These are phyloP conservation scores for Yamadazyma triangularis DNA, from an alignment of 1,139 yeast genomes.

Conservation along the genomic window DNA sequence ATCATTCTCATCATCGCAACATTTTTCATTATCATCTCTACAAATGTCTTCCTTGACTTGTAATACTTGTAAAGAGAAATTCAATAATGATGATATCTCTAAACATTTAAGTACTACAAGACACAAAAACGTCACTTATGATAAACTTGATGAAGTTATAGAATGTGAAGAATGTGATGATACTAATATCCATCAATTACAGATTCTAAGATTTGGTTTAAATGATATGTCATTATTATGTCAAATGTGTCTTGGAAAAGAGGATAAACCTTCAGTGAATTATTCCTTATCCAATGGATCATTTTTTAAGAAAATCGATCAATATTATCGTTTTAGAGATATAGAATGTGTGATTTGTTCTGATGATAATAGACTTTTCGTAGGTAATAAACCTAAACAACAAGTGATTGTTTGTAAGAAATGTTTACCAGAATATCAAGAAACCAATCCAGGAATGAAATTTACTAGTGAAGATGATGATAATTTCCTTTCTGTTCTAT, in stretches of 20 bases:
- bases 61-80: slow-evolving; percentile 10
- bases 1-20: too few species aligned
- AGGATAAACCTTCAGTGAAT: slow-evolving; percentile 45
- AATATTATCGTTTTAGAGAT: slow-evolving; percentile 48
- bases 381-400: slow-evolving; percentile 18
- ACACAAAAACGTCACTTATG: slow-evolving; percentile 44
- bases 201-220: slow-evolving; percentile 50
- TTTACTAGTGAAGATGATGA: slow-evolving; percentile 47
- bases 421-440: slow-evolving; percentile 30
- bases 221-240: slow-evolving; percentile 53
- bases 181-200: slow-evolving; percentile 50
- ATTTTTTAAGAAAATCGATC: slow-evolving; percentile 42
- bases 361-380: slow-evolving; percentile 35
- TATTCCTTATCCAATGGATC: slow-evolving; percentile 55
- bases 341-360: slow-evolving; percentile 45
- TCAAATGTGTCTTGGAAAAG: slow-evolving; percentile 40
- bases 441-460: slow-evolving; percentile 10
- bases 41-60: slow-evolving; percentile 11
- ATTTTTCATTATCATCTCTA: too few species aligned
- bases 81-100: slow-evolving; percentile 16
- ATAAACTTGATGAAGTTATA: slow-evolving; percentile 33
- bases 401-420: slow-evolving; percentile 35
- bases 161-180: slow-evolving; percentile 58
- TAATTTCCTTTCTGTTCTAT: slow-evolving; percentile 40
- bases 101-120: slow-evolving; percentile 51